Percentiles rank a stretch among this genome's conserved stretches.
phyloP scores from a whole-genome alignment of 208 protist genomes.

The Trypanosoma cruzi region DNA sequence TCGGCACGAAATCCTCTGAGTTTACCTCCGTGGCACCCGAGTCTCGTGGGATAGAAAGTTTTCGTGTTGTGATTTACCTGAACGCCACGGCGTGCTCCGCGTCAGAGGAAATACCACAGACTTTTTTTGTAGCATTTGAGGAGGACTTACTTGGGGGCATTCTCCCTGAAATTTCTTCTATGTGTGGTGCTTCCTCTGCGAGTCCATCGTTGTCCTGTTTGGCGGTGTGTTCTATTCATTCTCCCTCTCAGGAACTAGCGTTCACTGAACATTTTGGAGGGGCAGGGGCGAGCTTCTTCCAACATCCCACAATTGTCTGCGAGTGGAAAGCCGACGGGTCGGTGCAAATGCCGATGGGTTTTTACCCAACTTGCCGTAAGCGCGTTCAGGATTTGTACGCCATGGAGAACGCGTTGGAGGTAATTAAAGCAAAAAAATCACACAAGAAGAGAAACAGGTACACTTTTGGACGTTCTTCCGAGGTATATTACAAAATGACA shows the following conservation, averaged over 20 bases:
- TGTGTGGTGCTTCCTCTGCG: not conserved
- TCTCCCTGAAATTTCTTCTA: not conserved
- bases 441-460: not conserved
- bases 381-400: not conserved
- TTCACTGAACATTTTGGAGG: too few relatives aligned
- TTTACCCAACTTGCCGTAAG: not conserved
- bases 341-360: not conserved
- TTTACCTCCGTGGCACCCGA: not conserved
- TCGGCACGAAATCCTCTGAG: not conserved
- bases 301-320: not conserved
- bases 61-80: constrained; percentile 13
- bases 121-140: constrained; percentile 5
- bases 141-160: constrained; percentile 7
- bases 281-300: not conserved
- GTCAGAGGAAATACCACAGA: not conserved
- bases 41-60: not conserved
- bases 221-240: not conserved
- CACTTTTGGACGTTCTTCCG: constrained; percentile 9
- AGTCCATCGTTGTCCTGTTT: not conserved
- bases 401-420: not conserved
- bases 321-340: not conserved
- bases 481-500: constrained; percentile 13
- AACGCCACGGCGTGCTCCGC: constrained; percentile 3
- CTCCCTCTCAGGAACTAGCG: not conserved
- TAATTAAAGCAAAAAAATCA: too few relatives aligned